Evolutionary conservation across 129 eudicot species (phyloP).

Genomic region (Flaveria robusta): DNA sequence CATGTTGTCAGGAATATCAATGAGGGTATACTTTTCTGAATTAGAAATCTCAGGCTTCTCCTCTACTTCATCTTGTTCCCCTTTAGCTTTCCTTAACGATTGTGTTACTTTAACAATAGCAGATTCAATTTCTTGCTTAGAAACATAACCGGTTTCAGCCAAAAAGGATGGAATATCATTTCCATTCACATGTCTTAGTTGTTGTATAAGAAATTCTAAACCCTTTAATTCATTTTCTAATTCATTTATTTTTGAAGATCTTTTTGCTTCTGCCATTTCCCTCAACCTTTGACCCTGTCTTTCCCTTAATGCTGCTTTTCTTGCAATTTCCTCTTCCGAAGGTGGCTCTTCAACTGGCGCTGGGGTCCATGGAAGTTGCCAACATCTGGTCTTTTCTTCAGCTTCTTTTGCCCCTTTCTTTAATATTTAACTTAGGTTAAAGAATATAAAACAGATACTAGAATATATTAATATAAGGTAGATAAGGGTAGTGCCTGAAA

Average conservation of each 20-base stretch:
- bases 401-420: conserved; percentile 90
- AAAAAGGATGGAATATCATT: conserved; percentile 62
- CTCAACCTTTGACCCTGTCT: conserved; percentile 87
- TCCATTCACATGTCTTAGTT: conserved; percentile 61
- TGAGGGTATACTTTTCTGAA: conserved; percentile 73
- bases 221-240: conserved; percentile 81
- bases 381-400: conserved; percentile 74
- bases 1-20: conserved; percentile 76
- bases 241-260: conserved; percentile 75
- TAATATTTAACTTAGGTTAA: background rate
- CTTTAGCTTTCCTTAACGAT: conserved; percentile 83
- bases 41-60: conserved; percentile 64
- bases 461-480: background rate
- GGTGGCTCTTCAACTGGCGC: conserved; percentile 78
- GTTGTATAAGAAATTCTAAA: conserved; percentile 75
- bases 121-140: conserved; percentile 81
- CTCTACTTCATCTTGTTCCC: conserved; percentile 75
- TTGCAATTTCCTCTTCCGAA: conserved; percentile 87
- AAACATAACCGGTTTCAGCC: conserved; percentile 60
- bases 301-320: conserved; percentile 92
- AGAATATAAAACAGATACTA: background rate
- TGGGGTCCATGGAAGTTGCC: conserved; percentile 98
- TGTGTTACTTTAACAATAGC: conserved; percentile 63
- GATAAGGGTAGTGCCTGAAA: conserved; percentile 58
- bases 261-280: conserved; percentile 98